Evolutionary conservation across 352 stramenopile genomes (phyloP), one percentile per base, ranked within the genome.

Genomic region (Globisporangium recalcitrans): DNA sequence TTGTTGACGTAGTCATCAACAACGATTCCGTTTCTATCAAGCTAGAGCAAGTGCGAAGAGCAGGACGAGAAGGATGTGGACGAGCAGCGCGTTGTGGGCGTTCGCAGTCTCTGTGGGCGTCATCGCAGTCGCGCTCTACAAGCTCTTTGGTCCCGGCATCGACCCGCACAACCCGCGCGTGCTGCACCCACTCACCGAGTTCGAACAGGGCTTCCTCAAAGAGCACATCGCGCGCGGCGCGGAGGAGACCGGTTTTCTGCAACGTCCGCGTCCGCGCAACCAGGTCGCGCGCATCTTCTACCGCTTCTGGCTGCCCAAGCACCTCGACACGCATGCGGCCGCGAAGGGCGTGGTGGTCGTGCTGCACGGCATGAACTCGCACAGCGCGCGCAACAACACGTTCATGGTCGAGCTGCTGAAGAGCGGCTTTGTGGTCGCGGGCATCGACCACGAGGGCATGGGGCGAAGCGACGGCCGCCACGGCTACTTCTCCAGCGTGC

Each of bases 281-380:
- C 65, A 85, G 21, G 24, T 66, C 14, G 69, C 73, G 48, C 81
- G 74, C 26, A 64, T 91, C 24, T 91, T 91, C 70, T 91, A 90
- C 53, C 80, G 82, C 40, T 79, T 88, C 44, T 91, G 82, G 82
- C 55, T 83, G 53, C 82, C 82, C 13, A 77, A 65, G 40, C 63
- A 75, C n/a, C 46, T 82, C n/a, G 61, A 69, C 19, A 70, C 66
- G 10, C 57, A 70, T 36, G 52, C 67, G 1, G 22, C 52, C 1
- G 70, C 69, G 1, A 76, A 71, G 34, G 82, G 75, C 9, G 72
- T 93, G 6, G 73, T 93, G n/a, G 69, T 91, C 21, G 76, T 88
- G 46, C 61, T 93, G 31, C 84, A 93, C 46, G 82, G 84, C 46
- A 64, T 93, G 42, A 93, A 90, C 60, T 87, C 80, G 44, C 84